These are phyloP conservation scores for Pelargonium exstipulatum DNA, from an alignment of 441 rosid genomes.

Conservation along the genomic window DNA sequence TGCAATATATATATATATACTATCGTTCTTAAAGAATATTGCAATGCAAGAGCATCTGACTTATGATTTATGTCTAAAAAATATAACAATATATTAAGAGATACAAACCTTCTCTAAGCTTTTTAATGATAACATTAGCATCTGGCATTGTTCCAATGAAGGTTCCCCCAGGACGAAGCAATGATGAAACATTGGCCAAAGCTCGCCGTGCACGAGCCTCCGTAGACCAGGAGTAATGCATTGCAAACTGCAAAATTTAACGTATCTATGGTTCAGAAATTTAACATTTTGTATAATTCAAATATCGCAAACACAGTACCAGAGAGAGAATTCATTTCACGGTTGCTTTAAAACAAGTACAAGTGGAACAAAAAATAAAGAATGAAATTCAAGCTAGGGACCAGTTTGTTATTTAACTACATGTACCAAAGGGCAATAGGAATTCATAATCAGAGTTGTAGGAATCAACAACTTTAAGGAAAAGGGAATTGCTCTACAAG, in stretches of 20 bases:
- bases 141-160: constrained; percentile 97
- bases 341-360: too few relatives aligned
- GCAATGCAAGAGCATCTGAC: too few relatives aligned
- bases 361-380: too few relatives aligned
- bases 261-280: constrained; percentile 4
- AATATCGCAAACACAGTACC: too few relatives aligned
- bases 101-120: constrained; percentile 72
- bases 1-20: too few relatives aligned
- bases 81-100: neutral
- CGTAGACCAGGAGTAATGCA: constrained; percentile 95
- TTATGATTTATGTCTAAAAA: too few relatives aligned
- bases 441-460: too few relatives aligned
- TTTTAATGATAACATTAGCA: constrained; percentile 82
- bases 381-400: too few relatives aligned
- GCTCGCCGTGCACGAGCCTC: constrained; percentile 90
- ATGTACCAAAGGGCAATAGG: too few relatives aligned
- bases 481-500: neutral
- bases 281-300: neutral
- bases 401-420: too few relatives aligned
- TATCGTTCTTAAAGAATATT: too few relatives aligned
- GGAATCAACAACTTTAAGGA: neutral
- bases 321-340: too few relatives aligned
- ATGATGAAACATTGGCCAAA: constrained; percentile 81
- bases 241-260: constrained; percentile 60
- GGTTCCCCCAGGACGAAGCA: constrained; percentile 91